Conservation (phyloP, 2,329 filamentous ascomycete genomes). For the Phyllosticta paracitricarpa region DNA sequence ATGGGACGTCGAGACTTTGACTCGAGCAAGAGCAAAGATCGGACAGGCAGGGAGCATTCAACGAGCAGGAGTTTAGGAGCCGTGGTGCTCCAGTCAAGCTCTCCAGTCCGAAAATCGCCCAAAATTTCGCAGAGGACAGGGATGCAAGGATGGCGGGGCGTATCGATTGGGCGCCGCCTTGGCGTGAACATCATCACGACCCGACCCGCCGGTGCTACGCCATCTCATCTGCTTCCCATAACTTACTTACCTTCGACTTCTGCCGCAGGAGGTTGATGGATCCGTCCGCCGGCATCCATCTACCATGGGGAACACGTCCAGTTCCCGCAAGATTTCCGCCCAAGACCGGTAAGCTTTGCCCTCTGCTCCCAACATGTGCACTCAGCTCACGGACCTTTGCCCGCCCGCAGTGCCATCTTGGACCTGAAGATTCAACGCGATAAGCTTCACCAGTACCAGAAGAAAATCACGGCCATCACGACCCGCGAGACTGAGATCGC, state of each 20-base stretch:
- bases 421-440: conserved; percentile 97
- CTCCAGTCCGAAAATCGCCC: background rate
- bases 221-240: background rate
- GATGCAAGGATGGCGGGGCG: background rate
- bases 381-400: conserved; percentile 9
- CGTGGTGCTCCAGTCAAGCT: background rate
- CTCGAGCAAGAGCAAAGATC: background rate
- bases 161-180: background rate
- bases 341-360: conserved; percentile 69
- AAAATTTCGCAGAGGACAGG: background rate
- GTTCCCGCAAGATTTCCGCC: conserved; percentile 56
- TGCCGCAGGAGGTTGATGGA: background rate
- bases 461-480: conserved; percentile 76
- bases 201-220: background rate
- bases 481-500: conserved; percentile 81
- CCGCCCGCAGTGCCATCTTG: conserved; percentile 66
- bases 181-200: background rate
- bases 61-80: background rate
- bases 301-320: conserved; percentile 55
- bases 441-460: conserved; percentile 92
- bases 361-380: background rate
- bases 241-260: background rate
- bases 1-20: background rate
- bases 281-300: background rate
- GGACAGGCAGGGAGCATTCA: background rate